Base-by-base conservation (phyloP, 352 stramenopile genomes). In the Phytophthora sp. region DNA sequence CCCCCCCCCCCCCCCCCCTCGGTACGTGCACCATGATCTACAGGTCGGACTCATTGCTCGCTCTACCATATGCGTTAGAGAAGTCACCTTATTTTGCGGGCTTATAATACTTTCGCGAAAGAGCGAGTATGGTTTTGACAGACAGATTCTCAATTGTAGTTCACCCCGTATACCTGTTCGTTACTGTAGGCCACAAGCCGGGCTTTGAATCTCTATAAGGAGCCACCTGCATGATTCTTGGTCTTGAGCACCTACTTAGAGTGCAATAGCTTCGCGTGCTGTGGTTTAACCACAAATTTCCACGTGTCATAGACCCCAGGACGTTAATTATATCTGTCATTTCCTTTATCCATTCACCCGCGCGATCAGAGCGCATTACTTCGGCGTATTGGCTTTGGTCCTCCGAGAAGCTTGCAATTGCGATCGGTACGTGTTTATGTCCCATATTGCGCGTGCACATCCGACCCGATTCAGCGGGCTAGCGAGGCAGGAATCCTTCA, bases 1-100 rank as follows among this genome's bases (percentile, higher is more conserved):
- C 49, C 0, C 42, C n/a, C n/a, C n/a, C n/a, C n/a, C n/a, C n/a
- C n/a, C n/a, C n/a, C n/a, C n/a, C 54, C 5, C 41, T 4, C 8
- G 55, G 55, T 12, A 63, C 39, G 42, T 55, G 21, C 7, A 63
- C 23, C 3, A 30, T 26, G 33, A 63, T 63, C 18, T 46, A 21
- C 20, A 63, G 1, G 1, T 45, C 42, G 3, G 16, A 5, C 23
- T 63, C 55, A 20, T 53, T 55, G 29, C 55, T 21, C 3, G 55
- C 55, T n/a, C 49, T 63, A 0, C 36, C 31, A 26, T 63, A 55
- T 4, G 23, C 55, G 23, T 15, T 55, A 1, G 42, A 23, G 5
- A 63, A 27, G 8, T 55, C 42, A 2, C 55, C 30, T 15, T 63
- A 42, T 9, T 42, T 20, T 15, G 23, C 30, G 1, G 27, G 39